These are phyloP conservation scores for Massarina eburnea DNA, from an alignment of 2,329 filamentous ascomycete genomes.

Conservation along the genomic window DNA sequence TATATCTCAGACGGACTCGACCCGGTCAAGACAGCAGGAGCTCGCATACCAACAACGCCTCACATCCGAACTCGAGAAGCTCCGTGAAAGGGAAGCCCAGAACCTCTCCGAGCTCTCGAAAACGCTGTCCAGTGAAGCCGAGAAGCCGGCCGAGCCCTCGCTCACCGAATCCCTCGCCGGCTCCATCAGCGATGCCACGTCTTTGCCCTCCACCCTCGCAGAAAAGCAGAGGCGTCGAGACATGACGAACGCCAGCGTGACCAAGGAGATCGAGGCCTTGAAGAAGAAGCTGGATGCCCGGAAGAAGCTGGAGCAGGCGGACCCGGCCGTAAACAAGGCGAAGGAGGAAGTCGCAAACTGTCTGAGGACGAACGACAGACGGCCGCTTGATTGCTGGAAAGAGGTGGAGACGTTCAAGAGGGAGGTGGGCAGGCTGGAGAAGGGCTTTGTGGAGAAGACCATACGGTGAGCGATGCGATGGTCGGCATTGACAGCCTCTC, in stretches of 20 bases:
- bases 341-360: conserved; percentile 77
- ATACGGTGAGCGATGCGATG: conserved; percentile 46
- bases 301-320: conserved; percentile 64
- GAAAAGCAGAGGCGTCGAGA: conserved; percentile 49
- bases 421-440: conserved; percentile 85
- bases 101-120: conserved; percentile 70
- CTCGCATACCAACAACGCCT: conserved; percentile 87
- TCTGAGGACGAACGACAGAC: conserved; percentile 78
- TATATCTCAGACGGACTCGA: conserved; percentile 73
- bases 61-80: conserved; percentile 77
- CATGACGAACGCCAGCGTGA: conserved; percentile 55
- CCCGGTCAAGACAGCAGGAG: conserved; percentile 80
- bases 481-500: conserved; percentile 5
- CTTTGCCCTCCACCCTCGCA: conserved; percentile 37
- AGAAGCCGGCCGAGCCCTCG: conserved; percentile 22
- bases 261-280: conserved; percentile 60
- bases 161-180: conserved; percentile 39
- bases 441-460: conserved; percentile 83
- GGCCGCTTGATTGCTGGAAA: conserved; percentile 90
- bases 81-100: conserved; percentile 70
- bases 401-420: conserved; percentile 90
- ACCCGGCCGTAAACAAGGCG: conserved; percentile 71
- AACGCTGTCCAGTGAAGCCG: conserved; percentile 56
- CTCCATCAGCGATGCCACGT: conserved; percentile 40
- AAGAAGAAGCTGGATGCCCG: conserved; percentile 52